Base-by-base conservation (phyloP, 78 protist genomes). In the Cavenderia fasciculata region DNA sequence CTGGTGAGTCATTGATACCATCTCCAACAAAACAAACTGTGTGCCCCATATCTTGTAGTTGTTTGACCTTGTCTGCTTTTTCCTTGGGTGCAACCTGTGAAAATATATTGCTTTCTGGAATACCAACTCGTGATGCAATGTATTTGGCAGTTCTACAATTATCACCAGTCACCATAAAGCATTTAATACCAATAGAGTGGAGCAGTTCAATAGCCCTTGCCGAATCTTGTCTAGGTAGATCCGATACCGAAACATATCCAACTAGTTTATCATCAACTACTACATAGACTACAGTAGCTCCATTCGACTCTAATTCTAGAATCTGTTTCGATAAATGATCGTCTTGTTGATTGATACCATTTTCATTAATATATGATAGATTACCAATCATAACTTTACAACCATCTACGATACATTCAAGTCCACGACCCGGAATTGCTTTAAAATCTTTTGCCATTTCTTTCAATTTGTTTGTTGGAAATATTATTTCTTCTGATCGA, bases 21-120 rank as follows among this genome's bases (percentile, higher is more conserved):
- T 97, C 98, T 70, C 98, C 98, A 29, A 97, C 97, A 56, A 97
- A 90, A 23, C 96, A 95, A 43, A 97, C 98, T n/a, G 70, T 72
- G 36, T 69, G 29, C 23, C 86, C 86, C 47, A 38, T 19, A 3
- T 49, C 94, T 88, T 96, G 97, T 68, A 95, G 82, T 44, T 70
- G 75, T 51, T 59, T 1, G 21, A 97, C 96, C 27, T 31, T 10
- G 10, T 85, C 92, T 0, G 95, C 88, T 63, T 97, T 97, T 44
- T 84, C 85, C 36, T 54, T 72, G 8, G 99, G 99, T 27, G 94
- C 66, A 14, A 86, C 97, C 65, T 96, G 72, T 12, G 90, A 82
- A 18, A 68, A 82, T 27, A 82, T 82, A 21, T 59, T 29, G 14
- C 54, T 82, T 5, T 38, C 71, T 16, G 52, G 56, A 1, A 75